phyloP scores from a whole-genome alignment of 2,329 filamentous ascomycete genomes.

The Samsoniella hepiali region DNA sequence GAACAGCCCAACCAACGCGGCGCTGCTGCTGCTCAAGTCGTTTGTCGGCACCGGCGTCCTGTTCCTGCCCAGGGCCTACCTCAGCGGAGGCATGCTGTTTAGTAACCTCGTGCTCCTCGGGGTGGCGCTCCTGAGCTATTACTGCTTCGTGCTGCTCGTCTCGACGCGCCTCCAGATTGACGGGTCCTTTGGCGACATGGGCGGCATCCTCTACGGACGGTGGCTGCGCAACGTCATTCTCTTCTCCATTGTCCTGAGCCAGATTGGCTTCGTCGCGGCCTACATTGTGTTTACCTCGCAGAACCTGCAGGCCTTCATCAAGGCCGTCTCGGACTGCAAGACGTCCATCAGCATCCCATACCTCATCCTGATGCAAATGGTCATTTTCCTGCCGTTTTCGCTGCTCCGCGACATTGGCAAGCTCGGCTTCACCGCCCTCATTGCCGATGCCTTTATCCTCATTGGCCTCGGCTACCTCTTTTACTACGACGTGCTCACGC shows the following conservation, averaged over 20 bases:
- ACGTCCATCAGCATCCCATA: slow-evolving; percentile 81
- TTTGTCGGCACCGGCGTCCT: slow-evolving; percentile 96
- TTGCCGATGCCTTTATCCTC: slow-evolving; percentile 92
- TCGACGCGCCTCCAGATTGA: slow-evolving; percentile 80
- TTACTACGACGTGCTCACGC: slow-evolving; percentile 88
- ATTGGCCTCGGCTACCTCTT: slow-evolving; percentile 90
- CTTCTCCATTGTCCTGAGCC: slow-evolving; percentile 87
- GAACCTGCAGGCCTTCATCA: slow-evolving; percentile 90
- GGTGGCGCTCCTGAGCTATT: slow-evolving; percentile 86
- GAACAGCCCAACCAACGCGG: slow-evolving; percentile 74
- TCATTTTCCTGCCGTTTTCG: slow-evolving; percentile 92
- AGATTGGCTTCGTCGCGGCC: slow-evolving; percentile 90
- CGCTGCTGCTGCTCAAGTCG: slow-evolving; percentile 86
- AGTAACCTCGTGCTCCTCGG: slow-evolving; percentile 85
- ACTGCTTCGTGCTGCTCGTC: slow-evolving; percentile 94
- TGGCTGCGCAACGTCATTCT: slow-evolving; percentile 89
- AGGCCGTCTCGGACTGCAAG: slow-evolving; percentile 85
- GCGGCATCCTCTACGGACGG: slow-evolving; percentile 83
- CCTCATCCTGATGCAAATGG: slow-evolving; percentile 90
- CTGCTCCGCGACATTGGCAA: slow-evolving; percentile 96
- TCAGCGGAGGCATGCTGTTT: slow-evolving; percentile 97
- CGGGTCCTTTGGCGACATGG: slow-evolving; percentile 97
- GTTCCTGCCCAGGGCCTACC: slow-evolving; percentile 86
- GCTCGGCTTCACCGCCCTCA: slow-evolving; percentile 87
- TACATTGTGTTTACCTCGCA: slow-evolving; percentile 97